These are phyloP conservation scores for Gamsiella multidivaricata DNA, from an alignment of 192 early-diverging fungal genomes.

Conservation along the genomic window DNA sequence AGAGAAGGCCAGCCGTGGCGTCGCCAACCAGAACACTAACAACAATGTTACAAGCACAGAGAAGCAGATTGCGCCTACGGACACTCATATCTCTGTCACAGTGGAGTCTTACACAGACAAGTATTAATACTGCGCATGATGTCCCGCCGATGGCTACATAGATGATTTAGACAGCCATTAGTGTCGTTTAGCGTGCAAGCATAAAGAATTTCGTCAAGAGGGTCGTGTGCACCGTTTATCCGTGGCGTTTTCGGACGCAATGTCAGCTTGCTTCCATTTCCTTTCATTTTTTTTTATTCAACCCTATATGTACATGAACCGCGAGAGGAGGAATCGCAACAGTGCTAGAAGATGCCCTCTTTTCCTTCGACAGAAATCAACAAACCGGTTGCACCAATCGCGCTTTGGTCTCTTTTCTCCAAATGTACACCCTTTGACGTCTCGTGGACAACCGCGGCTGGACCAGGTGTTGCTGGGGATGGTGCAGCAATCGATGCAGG, in stretches of 20 bases:
- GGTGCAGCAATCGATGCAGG: slow-evolving; percentile 6
- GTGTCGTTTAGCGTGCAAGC: no score
- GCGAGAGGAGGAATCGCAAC: no score
- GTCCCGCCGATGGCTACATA: neutral
- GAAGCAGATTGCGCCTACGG: slow-evolving; percentile 22
- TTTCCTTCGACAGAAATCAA: slow-evolving; percentile 46
- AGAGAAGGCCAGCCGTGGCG: slow-evolving; percentile 23
- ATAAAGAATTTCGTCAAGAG: no score
- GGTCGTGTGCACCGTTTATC: no score
- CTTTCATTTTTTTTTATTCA: no score
- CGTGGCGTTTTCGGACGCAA: no score
- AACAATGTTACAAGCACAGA: slow-evolving; percentile 15
- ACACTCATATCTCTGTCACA: slow-evolving; percentile 43
- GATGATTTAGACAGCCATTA: no score
- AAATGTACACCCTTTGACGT: no score
- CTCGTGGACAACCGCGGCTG: neutral
- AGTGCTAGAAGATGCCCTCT: slow-evolving; percentile 2
- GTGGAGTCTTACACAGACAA: slow-evolving; percentile 41
- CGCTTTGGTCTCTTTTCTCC: neutral
- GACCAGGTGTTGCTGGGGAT: slow-evolving; percentile 28
- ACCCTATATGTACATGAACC: no score
- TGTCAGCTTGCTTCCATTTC: no score
- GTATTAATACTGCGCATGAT: neutral
- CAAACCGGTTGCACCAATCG: slow-evolving; percentile 8
- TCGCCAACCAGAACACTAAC: slow-evolving; percentile 15